phyloP scores from a whole-genome alignment of 176 grass and related monocot genomes.

The Bonia amplexicaulis region DNA sequence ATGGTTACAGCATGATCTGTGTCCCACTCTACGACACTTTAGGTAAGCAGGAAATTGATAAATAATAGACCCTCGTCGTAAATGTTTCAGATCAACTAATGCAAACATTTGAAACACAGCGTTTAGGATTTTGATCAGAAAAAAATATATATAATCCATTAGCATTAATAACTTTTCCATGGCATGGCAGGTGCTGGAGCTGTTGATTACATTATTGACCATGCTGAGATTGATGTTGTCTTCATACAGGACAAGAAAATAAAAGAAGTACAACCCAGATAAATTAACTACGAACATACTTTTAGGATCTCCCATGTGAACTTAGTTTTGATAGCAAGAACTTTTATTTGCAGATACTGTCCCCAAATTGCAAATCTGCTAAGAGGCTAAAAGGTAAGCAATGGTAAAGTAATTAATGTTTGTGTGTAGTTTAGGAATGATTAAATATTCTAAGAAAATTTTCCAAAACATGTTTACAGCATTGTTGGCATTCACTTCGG shows the following conservation, averaged over 20 bases:
- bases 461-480: conserved; percentile 41
- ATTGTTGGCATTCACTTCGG: conserved; percentile 67
- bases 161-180: conserved; percentile 7
- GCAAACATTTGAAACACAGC: not conserved
- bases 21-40: conserved; percentile 93
- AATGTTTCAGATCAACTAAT: conserved; percentile 13
- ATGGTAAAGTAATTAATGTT: not conserved
- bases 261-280: conserved; percentile 51
- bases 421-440: not conserved
- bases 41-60: conserved; percentile 38
- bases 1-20: conserved; percentile 74
- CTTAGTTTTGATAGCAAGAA: not conserved
- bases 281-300: not conserved
- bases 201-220: conserved; percentile 83
- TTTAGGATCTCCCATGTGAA: not conserved
- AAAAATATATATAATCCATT: not conserved
- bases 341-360: conserved; percentile 49
- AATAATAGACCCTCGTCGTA: not conserved
- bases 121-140: not conserved
- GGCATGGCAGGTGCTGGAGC: conserved; percentile 60
- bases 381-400: conserved; percentile 62
- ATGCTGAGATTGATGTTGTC: conserved; percentile 82
- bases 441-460: not conserved
- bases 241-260: conserved; percentile 98
- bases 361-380: conserved; percentile 47